Evolutionary conservation across 495 filamentous ascomycete species (phyloP), one percentile per base, ranked within the genome.

Genomic region (Venustampulla echinocandica): DNA sequence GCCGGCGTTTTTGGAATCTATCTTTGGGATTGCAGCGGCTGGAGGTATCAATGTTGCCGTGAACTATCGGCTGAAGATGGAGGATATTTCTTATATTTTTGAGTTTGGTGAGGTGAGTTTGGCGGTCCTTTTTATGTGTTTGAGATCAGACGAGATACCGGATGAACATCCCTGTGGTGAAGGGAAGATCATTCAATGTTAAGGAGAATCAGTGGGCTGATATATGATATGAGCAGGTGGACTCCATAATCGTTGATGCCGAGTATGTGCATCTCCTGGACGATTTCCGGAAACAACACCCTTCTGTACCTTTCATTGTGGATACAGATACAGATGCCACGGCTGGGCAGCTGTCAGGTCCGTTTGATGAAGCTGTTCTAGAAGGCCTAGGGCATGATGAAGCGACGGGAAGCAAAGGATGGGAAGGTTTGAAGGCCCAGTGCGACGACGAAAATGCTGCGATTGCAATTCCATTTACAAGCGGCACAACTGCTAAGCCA

Each of bases 41-140:
- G 88, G 88, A 6, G 86, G 69, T 9, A 74, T 94, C 9, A 82
- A 86, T 53, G 80, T 94, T 49, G 79, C 80, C 5, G 82, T 89
- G n/a, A 98, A 98, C 56, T 92, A 93, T 61, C 74, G 92, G 4
- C 65, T 98, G 18, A 95, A 94, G 60, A 66, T 74, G 14, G 87
- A 88, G 46, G 92, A 98, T 66, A 82, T 98, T 37, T 62, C 72
- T 7, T 98, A 95, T 61, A 96, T 98, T 37, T 86, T 98, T 52
- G 71, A 74, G 1, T 90, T 93, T 40, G 23, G 5, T 30, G 41
- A 44, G 41, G 41, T 44, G 41, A 27, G 40, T 24, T 21, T 42
- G 17, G 17, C 38, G 5, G 22, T n/a, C 18, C 25, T 42, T 13
- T 36, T 36, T 46, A 25, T 22, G 10, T 21, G 6, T n/a, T n/a